Conservation (phyloP, 805 yeast genomes). For the Suhomyces emberorum region DNA sequence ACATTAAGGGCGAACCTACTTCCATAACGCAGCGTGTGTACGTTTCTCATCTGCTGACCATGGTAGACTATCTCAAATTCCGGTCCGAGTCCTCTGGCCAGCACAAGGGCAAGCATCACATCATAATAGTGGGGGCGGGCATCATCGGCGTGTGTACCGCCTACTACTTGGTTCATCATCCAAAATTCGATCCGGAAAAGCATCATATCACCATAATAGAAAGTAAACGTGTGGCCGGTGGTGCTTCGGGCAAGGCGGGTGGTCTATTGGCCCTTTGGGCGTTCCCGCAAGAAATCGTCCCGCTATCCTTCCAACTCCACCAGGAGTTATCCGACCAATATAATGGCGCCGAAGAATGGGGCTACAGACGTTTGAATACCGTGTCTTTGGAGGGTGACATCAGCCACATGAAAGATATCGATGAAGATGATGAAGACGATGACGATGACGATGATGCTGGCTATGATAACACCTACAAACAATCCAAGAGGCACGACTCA, state of each 20-base stretch:
- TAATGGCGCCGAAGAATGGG: slow-evolving; percentile 89
- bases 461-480: slow-evolving; percentile 10
- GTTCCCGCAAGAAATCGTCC: slow-evolving; percentile 91
- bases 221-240: slow-evolving; percentile 91
- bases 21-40: too few species aligned
- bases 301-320: slow-evolving; percentile 81
- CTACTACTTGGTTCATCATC: slow-evolving; percentile 80
- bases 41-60: too few species aligned
- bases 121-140: slow-evolving; percentile 90
- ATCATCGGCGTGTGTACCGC: slow-evolving; percentile 96
- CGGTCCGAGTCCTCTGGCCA: slow-evolving; percentile 43
- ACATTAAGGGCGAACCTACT: neutral
- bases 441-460: slow-evolving; percentile 16
- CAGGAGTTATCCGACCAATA: slow-evolving; percentile 74
- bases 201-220: slow-evolving; percentile 85
- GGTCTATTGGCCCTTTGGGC: slow-evolving; percentile 95
- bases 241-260: slow-evolving; percentile 97
- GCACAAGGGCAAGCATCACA: slow-evolving; percentile 65
- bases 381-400: slow-evolving; percentile 85
- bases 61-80: slow-evolving; percentile 13
- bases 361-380: slow-evolving; percentile 84
- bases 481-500: slow-evolving; percentile 11
- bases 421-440: slow-evolving; percentile 21
- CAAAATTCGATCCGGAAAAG: slow-evolving; percentile 65
- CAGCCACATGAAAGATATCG: slow-evolving; percentile 20